phyloP scores from a whole-genome alignment of 306 rosid genomes.

The Medicago arabica region DNA sequence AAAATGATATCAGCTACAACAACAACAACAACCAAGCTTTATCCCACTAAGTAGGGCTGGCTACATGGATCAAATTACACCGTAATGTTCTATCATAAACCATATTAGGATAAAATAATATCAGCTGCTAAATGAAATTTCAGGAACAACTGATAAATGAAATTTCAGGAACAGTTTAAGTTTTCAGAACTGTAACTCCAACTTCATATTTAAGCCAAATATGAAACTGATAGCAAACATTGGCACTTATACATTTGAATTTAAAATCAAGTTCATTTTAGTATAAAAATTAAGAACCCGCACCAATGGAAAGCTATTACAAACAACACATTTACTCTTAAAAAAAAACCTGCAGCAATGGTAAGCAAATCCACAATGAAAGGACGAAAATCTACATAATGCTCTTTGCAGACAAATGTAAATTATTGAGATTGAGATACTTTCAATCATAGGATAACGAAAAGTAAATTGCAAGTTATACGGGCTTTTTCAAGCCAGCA shows the following conservation, averaged over 20 bases:
- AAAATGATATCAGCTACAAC: slow-evolving; percentile 19
- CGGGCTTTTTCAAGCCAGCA: too few species aligned
- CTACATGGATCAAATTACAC: too few species aligned
- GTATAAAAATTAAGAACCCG: slow-evolving; percentile 11
- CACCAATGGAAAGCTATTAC: slow-evolving; percentile 12
- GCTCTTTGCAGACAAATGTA: slow-evolving; percentile 8
- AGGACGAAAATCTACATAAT: neutral
- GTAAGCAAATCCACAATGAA: slow-evolving; percentile 3
- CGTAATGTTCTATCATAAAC: too few species aligned
- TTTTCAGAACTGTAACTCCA: slow-evolving; percentile 28
- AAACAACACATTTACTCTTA: slow-evolving; percentile 15
- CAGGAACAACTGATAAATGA: slow-evolving; percentile 20
- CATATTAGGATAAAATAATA: neutral
- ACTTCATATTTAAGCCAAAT: slow-evolving; percentile 13
- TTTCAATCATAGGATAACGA: too few species aligned
- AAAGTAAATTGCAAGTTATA: too few species aligned
- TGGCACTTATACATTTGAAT: neutral
- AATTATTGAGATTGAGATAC: too few species aligned
- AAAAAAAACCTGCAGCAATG: neutral
- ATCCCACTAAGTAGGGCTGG: too few species aligned
- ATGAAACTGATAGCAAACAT: slow-evolving; percentile 10
- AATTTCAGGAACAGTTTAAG: slow-evolving; percentile 15
- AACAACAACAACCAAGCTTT: too few species aligned
- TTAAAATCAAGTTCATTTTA: slow-evolving; percentile 12
- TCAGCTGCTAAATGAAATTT: neutral